Conservation (phyloP, 2,329 filamentous ascomycete species). For the Myriosclerotinia curreyana region DNA sequence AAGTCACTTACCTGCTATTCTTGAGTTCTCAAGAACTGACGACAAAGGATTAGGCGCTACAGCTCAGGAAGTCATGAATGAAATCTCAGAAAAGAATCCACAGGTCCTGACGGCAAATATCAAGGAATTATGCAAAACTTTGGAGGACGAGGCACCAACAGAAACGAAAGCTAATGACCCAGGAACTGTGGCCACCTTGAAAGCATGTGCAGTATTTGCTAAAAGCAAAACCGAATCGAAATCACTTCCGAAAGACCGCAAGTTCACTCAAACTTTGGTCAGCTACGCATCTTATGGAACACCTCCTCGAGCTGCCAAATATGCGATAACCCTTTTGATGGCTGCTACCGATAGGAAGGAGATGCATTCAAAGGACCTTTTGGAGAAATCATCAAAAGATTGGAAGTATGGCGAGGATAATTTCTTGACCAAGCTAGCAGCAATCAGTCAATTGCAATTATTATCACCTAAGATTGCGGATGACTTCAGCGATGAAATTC, state of each 20-base stretch:
- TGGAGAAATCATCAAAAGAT: constrained; percentile 70
- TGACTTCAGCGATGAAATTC: constrained; percentile 71
- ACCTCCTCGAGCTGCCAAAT: constrained; percentile 82
- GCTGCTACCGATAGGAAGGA: constrained; percentile 69
- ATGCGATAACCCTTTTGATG: constrained; percentile 87
- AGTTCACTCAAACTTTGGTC: constrained; percentile 76
- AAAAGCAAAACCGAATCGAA: constrained; percentile 72
- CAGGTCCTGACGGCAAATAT: constrained; percentile 91
- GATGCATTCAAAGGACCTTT: constrained; percentile 79
- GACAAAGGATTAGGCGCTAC: constrained; percentile 72
- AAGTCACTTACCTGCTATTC: constrained; percentile 87
- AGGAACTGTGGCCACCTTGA: constrained; percentile 82
- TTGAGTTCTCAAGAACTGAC: constrained; percentile 81
- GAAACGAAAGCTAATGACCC: constrained; percentile 64
- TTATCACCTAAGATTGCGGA: constrained; percentile 69
- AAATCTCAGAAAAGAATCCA: constrained; percentile 86
- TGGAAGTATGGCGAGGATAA: constrained; percentile 70
- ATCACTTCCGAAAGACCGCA: constrained; percentile 77
- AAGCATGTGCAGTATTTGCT: constrained; percentile 89
- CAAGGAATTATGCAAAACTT: constrained; percentile 81
- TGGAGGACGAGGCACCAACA: constrained; percentile 76
- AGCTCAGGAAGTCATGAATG: constrained; percentile 85
- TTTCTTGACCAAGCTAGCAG: constrained; percentile 72
- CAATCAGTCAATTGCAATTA: constrained; percentile 72
- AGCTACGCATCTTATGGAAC: constrained; percentile 80